Percentiles rank a stretch among this genome's conserved stretches.
These are phyloP conservation scores for Coniferiporia sulphurascens DNA, from an alignment of 1,284 basidiomycete genomes.

Conservation along the genomic window DNA sequence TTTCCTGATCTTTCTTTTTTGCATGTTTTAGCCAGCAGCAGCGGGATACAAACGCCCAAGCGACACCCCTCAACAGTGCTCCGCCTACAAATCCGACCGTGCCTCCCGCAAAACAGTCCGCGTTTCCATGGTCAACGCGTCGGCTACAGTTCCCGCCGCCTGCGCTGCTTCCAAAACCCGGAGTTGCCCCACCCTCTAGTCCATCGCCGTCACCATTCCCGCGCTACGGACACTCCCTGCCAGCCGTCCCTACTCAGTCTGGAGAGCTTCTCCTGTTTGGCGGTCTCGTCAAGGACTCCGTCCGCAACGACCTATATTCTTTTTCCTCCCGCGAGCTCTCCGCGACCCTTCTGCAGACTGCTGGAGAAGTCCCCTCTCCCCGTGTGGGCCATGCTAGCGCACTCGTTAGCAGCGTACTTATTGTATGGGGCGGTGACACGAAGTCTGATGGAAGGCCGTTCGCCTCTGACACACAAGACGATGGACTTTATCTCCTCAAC, in stretches of 20 bases:
- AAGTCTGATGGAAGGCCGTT: conserved; percentile 65
- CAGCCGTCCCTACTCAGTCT: conserved; percentile 70
- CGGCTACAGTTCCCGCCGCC: conserved; percentile 65
- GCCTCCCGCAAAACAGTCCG: conserved; percentile 47
- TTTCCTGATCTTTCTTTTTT: background rate
- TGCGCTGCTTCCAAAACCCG: conserved; percentile 55
- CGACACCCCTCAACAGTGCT: conserved; percentile 20
- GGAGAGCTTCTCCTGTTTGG: conserved; percentile 98
- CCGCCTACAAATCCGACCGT: conserved; percentile 22
- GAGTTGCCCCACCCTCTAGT: conserved; percentile 49
- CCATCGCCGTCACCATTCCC: conserved; percentile 88
- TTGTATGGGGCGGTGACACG: conserved; percentile 99
- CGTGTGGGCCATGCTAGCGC: conserved; percentile 96
- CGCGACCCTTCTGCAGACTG: conserved; percentile 78
- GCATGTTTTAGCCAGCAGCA: background rate
- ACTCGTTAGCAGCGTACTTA: conserved; percentile 91
- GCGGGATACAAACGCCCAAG: conserved; percentile 1
- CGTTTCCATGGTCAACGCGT: conserved; percentile 76
- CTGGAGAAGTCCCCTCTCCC: conserved; percentile 85
- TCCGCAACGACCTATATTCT: conserved; percentile 92
- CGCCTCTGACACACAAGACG: conserved; percentile 82
- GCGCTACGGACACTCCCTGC: conserved; percentile 95
- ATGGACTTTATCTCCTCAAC: conserved; percentile 93
- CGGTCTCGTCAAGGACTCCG: conserved; percentile 88
- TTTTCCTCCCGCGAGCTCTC: conserved; percentile 79